Evolutionary conservation across 23 red algal species (phyloP).

Genomic region (Gracilaria domingensis): DNA sequence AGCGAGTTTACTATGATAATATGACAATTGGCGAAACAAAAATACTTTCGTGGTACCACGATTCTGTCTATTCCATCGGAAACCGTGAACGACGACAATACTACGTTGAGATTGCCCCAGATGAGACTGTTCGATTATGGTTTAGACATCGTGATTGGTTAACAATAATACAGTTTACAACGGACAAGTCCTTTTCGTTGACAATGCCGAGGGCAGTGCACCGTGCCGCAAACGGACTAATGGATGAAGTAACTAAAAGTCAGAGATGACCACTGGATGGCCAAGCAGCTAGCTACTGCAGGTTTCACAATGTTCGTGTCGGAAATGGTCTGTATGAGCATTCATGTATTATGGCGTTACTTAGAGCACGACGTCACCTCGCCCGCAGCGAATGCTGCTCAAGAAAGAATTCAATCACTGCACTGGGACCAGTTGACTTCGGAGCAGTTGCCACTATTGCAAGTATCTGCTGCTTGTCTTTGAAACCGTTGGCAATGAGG

Average conservation of each 20-base stretch:
- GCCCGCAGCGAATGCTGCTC: too few species aligned
- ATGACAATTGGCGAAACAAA: neutral
- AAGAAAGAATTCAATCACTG: too few species aligned
- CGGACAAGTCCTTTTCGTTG: neutral
- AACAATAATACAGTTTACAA: constrained; percentile 12
- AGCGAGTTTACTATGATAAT: neutral
- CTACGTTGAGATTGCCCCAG: neutral
- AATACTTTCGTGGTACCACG: constrained; percentile 13
- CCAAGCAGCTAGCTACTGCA: too few species aligned
- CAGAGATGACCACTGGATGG: neutral
- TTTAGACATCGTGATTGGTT: neutral
- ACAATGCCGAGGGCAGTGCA: neutral
- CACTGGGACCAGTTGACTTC: too few species aligned
- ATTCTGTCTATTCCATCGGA: constrained; percentile 17
- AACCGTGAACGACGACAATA: constrained; percentile 1
- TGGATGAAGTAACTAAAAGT: neutral
- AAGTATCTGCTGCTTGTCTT: too few species aligned
- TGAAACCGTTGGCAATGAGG: too few species aligned
- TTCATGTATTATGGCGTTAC: too few species aligned
- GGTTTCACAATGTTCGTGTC: too few species aligned
- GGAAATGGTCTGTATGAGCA: too few species aligned
- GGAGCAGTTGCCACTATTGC: too few species aligned
- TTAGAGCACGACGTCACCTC: too few species aligned
- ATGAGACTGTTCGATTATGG: constrained; percentile 24
- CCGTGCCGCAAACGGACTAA: neutral